phyloP scores from a whole-genome alignment of 2,329 filamentous ascomycete genomes.

The Penicillium sclerotiorum region DNA sequence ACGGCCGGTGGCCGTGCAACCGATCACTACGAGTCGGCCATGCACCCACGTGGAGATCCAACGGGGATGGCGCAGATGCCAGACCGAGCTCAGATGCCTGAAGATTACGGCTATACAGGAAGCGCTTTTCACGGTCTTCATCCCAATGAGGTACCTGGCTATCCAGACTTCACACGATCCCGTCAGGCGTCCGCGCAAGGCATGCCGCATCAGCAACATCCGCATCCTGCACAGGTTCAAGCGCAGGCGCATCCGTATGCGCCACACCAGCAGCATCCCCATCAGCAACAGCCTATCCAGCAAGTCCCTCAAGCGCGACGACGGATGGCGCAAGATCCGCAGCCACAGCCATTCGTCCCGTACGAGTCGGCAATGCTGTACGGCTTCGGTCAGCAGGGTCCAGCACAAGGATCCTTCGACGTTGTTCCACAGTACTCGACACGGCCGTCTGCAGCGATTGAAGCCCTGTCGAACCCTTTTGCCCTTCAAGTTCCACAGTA shows the following conservation, averaged over 20 bases:
- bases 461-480: slow-evolving; percentile 71
- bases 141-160: slow-evolving; percentile 58
- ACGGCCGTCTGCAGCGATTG: slow-evolving; percentile 75
- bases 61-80: slow-evolving; percentile 38
- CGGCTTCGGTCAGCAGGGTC: slow-evolving; percentile 67
- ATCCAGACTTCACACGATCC: slow-evolving; percentile 64
- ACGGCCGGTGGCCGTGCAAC: slow-evolving; percentile 53
- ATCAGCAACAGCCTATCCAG: slow-evolving; percentile 49
- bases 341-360: slow-evolving; percentile 54
- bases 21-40: slow-evolving; percentile 41
- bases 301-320: slow-evolving; percentile 30
- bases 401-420: slow-evolving; percentile 70
- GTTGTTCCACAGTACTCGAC: slow-evolving; percentile 72
- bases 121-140: slow-evolving; percentile 52
- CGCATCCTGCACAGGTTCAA: too few species aligned
- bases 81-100: slow-evolving; percentile 39
- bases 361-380: slow-evolving; percentile 75
- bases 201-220: slow-evolving; percentile 18
- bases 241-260: slow-evolving; percentile 53
- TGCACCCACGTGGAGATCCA: slow-evolving; percentile 39
- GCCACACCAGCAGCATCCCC: slow-evolving; percentile 17
- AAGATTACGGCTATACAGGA: slow-evolving; percentile 59
- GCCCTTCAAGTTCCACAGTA: slow-evolving; percentile 74
- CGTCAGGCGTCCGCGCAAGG: slow-evolving; percentile 37
- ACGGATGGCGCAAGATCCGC: slow-evolving; percentile 49